Evolutionary conservation across 192 early-diverging fungal species (phyloP).

Genomic region (Piromyces finnis): DNA sequence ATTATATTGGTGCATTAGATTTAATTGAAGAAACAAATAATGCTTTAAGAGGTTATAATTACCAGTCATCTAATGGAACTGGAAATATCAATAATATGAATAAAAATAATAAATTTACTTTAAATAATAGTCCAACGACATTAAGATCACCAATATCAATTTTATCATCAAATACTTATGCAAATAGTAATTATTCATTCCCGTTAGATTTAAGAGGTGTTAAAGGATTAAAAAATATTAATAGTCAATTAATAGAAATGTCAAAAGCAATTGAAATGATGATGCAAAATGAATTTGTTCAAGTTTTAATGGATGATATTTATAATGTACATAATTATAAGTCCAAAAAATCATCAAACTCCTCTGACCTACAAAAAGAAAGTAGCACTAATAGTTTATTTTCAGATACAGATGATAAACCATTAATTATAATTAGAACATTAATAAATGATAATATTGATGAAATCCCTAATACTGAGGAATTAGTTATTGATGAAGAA

Average conservation of each 20-base stretch:
- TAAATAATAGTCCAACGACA: slow-evolving; percentile 6
- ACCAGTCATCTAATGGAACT: neutral
- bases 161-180: slow-evolving; percentile 17
- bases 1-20: slow-evolving; percentile 79
- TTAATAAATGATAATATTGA: neutral
- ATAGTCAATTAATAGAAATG: slow-evolving; percentile 42
- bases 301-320: slow-evolving; percentile 42
- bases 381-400: slow-evolving; percentile 3
- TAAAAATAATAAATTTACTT: neutral
- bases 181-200: slow-evolving; percentile 16
- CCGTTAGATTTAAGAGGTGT: slow-evolving; percentile 41
- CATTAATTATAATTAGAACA: neutral
- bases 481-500: neutral
- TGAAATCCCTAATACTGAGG: neutral
- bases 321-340: slow-evolving; percentile 30
- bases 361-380: slow-evolving; percentile 4
- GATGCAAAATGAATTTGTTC: slow-evolving; percentile 58
- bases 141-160: slow-evolving; percentile 3
- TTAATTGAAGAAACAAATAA: slow-evolving; percentile 63
- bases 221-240: slow-evolving; percentile 32
- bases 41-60: slow-evolving; percentile 23
- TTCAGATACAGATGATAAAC: slow-evolving; percentile 1
- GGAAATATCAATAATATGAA: slow-evolving; percentile 17
- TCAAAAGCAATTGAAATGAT: slow-evolving; percentile 39
- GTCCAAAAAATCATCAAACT: slow-evolving; percentile 8